phyloP scores from a whole-genome alignment of 805 yeast genomes.

The Yarrowia sp. region DNA sequence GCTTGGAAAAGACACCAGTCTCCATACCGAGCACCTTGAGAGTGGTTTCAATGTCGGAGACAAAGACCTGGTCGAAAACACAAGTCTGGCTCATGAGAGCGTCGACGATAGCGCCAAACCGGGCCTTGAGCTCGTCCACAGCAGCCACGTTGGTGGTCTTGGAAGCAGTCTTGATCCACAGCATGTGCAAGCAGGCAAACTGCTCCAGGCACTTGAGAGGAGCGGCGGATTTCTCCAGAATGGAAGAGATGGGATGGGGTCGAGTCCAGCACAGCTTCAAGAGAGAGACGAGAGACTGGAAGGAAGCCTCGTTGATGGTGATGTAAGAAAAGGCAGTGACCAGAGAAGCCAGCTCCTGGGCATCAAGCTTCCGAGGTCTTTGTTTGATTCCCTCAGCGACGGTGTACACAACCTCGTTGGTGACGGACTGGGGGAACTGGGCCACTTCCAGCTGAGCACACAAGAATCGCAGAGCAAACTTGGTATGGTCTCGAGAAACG shows the following conservation, averaged over 20 bases:
- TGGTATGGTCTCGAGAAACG: not conserved
- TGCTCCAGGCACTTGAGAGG: slow-evolving; percentile 31
- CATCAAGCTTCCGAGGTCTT: not conserved
- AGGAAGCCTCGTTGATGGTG: not conserved
- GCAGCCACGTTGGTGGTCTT: slow-evolving; percentile 29
- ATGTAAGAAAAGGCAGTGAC: slow-evolving; percentile 19
- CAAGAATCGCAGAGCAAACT: slow-evolving; percentile 32
- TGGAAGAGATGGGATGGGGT: slow-evolving; percentile 6
- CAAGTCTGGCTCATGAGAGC: slow-evolving; percentile 34
- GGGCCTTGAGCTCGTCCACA: slow-evolving; percentile 34
- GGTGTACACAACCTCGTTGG: not conserved
- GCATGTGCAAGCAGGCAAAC: slow-evolving; percentile 27
- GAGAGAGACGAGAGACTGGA: not conserved
- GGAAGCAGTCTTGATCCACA: slow-evolving; percentile 36
- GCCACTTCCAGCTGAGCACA: slow-evolving; percentile 24
- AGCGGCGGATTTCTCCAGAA: slow-evolving; percentile 3
- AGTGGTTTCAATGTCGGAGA: slow-evolving; percentile 24
- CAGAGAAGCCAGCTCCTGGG: slow-evolving; percentile 27
- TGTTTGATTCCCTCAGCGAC: not conserved
- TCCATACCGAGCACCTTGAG: slow-evolving; percentile 33
- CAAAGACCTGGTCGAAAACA: slow-evolving; percentile 14
- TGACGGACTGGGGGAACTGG: not conserved
- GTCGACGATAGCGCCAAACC: slow-evolving; percentile 27
- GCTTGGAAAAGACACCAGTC: slow-evolving; percentile 1
- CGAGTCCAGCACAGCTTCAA: slow-evolving; percentile 8